phyloP scores from a whole-genome alignment of 352 stramenopile species.

The Pythium periplocum region DNA sequence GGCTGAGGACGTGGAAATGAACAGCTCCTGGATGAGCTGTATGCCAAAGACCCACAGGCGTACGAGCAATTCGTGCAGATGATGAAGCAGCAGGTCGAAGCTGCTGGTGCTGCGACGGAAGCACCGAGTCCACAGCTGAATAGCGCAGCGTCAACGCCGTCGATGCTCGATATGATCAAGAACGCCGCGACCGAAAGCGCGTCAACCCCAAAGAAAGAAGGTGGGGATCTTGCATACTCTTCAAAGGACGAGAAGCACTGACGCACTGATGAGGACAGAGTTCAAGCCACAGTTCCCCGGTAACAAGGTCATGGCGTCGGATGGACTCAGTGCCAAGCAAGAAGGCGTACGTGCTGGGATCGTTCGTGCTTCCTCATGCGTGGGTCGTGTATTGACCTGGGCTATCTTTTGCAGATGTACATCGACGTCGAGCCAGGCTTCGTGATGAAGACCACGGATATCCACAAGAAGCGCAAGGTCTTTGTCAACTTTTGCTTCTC shows the following conservation, averaged over 20 bases:
- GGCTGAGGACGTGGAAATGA: too few relatives aligned
- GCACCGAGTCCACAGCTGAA: too few relatives aligned
- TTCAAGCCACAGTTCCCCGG: constrained; percentile 67
- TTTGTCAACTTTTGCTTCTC: constrained; percentile 79
- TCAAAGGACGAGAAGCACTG: not conserved
- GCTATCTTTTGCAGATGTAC: constrained; percentile 33
- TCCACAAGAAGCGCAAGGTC: constrained; percentile 64
- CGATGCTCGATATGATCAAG: constrained; percentile 58
- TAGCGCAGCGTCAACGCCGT: constrained; percentile 1
- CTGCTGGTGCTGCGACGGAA: constrained; percentile 8
- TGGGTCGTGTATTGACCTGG: too few relatives aligned
- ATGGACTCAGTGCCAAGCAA: constrained; percentile 43
- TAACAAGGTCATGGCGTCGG: constrained; percentile 63
- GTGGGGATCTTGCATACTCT: too few relatives aligned
- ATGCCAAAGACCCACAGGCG: constrained; percentile 56
- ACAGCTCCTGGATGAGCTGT: constrained; percentile 69
- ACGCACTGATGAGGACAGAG: constrained; percentile 10
- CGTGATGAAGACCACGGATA: constrained; percentile 68
- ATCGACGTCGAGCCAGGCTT: constrained; percentile 76
- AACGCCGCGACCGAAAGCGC: constrained; percentile 6
- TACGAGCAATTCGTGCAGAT: constrained; percentile 60
- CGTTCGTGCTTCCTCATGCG: too few relatives aligned
- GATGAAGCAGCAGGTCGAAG: constrained; percentile 57
- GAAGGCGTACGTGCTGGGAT: constrained; percentile 39
- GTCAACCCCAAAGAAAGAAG: too few relatives aligned